These are phyloP conservation scores for Colletotrichum tanaceti DNA, from an alignment of 2,329 filamentous ascomycete species.

Conservation along the genomic window DNA sequence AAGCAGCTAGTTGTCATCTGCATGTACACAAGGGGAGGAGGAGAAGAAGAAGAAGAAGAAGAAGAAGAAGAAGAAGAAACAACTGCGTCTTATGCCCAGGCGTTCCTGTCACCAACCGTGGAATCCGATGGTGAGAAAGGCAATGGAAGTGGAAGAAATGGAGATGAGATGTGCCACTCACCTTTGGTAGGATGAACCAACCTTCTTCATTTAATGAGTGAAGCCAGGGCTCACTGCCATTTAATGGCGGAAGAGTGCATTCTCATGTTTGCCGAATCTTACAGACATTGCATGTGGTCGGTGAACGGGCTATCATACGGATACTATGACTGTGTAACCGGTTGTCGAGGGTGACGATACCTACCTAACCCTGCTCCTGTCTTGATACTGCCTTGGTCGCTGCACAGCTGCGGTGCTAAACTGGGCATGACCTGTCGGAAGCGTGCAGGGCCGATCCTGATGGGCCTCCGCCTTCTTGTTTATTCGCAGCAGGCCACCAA, in stretches of 20 bases:
- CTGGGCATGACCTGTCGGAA: slow-evolving; percentile 14
- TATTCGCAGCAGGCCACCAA: slow-evolving; percentile 4
- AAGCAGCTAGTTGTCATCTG: not conserved
- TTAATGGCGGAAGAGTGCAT: not conserved
- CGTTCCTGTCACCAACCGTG: not conserved
- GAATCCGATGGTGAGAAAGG: not conserved
- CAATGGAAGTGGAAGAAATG: not conserved
- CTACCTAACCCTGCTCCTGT: slow-evolving; percentile 22
- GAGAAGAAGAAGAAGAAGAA: not conserved
- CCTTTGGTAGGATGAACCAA: not conserved
- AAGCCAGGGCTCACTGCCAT: not conserved
- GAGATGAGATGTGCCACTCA: not conserved
- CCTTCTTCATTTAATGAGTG: not conserved
- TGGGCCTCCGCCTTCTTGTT: not conserved
- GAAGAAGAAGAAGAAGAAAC: not conserved
- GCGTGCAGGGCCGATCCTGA: slow-evolving; percentile 14
- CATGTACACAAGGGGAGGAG: not conserved
- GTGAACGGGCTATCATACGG: too few relatives aligned
- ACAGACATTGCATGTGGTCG: not conserved
- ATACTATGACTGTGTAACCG: not conserved
- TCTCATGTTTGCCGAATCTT: not conserved
- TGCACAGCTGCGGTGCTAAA: not conserved
- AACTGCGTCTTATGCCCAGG: not conserved
- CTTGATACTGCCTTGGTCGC: slow-evolving; percentile 29
- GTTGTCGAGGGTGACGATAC: slow-evolving; percentile 29